Evolutionary conservation across 1,284 basidiomycete genomes (phyloP).

Genomic region (Fomitopsis schrenkii): DNA sequence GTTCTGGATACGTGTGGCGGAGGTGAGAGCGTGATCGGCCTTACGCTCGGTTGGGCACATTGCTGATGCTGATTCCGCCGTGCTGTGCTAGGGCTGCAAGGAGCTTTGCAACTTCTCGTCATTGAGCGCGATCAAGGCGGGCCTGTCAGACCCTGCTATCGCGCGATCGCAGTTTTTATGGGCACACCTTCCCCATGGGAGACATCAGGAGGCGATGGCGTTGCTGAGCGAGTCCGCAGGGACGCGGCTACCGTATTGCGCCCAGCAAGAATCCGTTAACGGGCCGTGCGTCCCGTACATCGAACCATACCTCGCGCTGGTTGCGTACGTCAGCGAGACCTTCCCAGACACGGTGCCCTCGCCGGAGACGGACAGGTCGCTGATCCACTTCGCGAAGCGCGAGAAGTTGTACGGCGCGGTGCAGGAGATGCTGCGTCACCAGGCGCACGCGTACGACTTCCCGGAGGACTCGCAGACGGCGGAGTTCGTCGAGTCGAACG

Average conservation of each 20-base stretch:
- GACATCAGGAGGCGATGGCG: constrained; percentile 46
- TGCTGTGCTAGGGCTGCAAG: constrained; percentile 53
- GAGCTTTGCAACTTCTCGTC: constrained; percentile 63
- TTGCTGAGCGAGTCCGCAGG: constrained; percentile 55
- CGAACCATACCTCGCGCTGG: constrained; percentile 56
- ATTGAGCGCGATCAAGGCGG: constrained; percentile 62
- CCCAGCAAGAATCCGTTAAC: constrained; percentile 44
- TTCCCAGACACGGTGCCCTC: constrained; percentile 36
- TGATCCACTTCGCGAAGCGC: constrained; percentile 52
- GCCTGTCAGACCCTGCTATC: constrained; percentile 55
- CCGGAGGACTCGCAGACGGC: constrained; percentile 42
- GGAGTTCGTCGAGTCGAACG: constrained; percentile 43
- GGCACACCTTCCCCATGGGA: constrained; percentile 53
- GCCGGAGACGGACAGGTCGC: constrained; percentile 20
- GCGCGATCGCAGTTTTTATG: constrained; percentile 60
- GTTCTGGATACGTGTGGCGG: constrained; percentile 73
- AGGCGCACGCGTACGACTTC: constrained; percentile 48
- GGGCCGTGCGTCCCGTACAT: constrained; percentile 66
- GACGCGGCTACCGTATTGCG: constrained; percentile 55
- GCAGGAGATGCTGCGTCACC: constrained; percentile 53
- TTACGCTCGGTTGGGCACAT: neutral
- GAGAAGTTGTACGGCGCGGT: constrained; percentile 55
- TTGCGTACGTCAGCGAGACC: constrained; percentile 53
- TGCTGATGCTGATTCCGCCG: neutral
- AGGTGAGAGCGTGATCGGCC: constrained; percentile 41